Conservation (phyloP, 306 rosid genomes). For the Malus sieversii region DNA sequence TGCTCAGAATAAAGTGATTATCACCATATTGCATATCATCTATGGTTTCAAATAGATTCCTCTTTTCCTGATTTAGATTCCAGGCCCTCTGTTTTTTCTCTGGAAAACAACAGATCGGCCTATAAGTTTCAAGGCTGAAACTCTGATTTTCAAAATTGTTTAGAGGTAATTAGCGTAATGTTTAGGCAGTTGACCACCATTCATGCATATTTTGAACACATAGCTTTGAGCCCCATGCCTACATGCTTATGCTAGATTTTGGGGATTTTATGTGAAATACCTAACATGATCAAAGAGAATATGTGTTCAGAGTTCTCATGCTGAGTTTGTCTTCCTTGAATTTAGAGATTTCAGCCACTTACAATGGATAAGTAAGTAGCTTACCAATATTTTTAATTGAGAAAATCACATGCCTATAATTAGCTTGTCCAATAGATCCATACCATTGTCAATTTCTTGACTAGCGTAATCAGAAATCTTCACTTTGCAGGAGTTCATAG, state of each 20-base stretch:
- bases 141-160: background rate
- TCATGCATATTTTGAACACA: background rate
- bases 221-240: background rate
- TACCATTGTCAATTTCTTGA: background rate
- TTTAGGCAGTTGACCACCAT: background rate
- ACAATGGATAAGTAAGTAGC: background rate
- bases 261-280: background rate
- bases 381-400: background rate
- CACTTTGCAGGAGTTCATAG: slow-evolving; percentile 66
- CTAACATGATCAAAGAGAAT: background rate
- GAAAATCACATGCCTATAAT: background rate
- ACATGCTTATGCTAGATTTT: background rate
- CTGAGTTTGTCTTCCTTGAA: background rate
- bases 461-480: slow-evolving; percentile 12
- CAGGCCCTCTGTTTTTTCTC: background rate
- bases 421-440: background rate
- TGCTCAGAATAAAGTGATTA: background rate
- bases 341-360: background rate
- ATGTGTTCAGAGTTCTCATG: background rate
- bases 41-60: background rate
- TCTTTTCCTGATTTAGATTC: background rate
- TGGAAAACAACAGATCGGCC: background rate
- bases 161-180: background rate
- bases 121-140: background rate
- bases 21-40: background rate